These are phyloP conservation scores for Fusarium haematococcum DNA, from an alignment of 2,329 filamentous ascomycete species.

Conservation along the genomic window DNA sequence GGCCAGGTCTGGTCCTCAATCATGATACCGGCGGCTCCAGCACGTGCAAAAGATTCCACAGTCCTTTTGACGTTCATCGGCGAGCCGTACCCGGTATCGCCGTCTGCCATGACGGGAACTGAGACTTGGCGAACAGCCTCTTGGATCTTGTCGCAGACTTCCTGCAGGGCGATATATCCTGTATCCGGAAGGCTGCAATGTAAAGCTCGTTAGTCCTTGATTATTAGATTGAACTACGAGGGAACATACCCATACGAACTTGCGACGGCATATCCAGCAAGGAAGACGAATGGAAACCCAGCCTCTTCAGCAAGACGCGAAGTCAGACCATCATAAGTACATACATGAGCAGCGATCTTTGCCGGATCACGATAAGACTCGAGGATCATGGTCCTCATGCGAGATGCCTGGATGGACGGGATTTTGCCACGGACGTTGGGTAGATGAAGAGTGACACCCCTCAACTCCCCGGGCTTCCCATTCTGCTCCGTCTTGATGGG, in stretches of 20 bases:
- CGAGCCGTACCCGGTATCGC: neutral
- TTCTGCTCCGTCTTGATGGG: neutral
- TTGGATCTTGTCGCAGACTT: neutral
- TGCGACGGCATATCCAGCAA: neutral
- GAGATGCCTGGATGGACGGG: neutral
- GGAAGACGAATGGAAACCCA: neutral
- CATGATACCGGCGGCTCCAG: neutral
- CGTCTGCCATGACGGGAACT: neutral
- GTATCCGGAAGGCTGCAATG: neutral
- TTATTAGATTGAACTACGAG: no score
- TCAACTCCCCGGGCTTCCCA: neutral
- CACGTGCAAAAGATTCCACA: neutral
- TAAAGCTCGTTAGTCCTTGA: fast-evolving
- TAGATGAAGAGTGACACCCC: neutral
- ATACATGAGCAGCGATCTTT: neutral
- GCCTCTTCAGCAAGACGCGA: neutral
- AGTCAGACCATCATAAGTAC: neutral
- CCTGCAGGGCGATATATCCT: neutral
- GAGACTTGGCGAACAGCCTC: neutral
- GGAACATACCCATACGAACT: neutral
- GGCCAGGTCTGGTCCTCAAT: neutral
- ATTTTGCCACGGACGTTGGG: neutral
- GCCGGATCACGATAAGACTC: neutral
- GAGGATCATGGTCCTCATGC: neutral
- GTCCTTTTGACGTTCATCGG: neutral